These are phyloP conservation scores for Combretum micranthum DNA, from an alignment of 345 rosid species.

Conservation along the genomic window DNA sequence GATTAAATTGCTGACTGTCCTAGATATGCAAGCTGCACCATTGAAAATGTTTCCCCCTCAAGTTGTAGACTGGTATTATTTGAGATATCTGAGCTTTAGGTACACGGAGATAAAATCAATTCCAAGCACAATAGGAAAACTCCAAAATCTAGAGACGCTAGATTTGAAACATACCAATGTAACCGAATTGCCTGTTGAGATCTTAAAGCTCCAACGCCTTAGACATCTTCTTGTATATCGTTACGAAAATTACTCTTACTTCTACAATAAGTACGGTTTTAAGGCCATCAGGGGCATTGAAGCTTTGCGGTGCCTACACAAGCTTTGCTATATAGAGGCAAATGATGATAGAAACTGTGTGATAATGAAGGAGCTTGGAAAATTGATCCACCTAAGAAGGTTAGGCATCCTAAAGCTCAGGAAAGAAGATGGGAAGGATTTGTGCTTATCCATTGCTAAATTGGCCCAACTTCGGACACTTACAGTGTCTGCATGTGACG, in stretches of 20 bases:
- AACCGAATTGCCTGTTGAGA: conserved; percentile 31
- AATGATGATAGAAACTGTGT: conserved; percentile 2
- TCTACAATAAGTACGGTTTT: conserved; percentile 22
- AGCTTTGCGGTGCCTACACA: conserved; percentile 26
- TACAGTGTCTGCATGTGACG: conserved; percentile 20
- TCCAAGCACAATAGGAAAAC: conserved; percentile 31
- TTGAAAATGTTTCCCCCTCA: conserved; percentile 25
- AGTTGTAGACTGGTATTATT: conserved; percentile 14
- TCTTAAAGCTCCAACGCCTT: conserved; percentile 27
- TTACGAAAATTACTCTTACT: conserved; percentile 21
- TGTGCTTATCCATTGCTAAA: conserved; percentile 24
- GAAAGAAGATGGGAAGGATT: conserved; percentile 22
- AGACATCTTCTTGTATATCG: conserved; percentile 31
- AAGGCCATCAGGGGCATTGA: conserved; percentile 23
- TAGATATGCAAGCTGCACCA: conserved; percentile 31
- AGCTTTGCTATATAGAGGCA: conserved; percentile 30
- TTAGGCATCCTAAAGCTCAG: conserved; percentile 28
- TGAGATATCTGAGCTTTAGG: conserved; percentile 33
- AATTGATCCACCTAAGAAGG: no score
- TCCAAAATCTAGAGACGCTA: conserved; percentile 32
- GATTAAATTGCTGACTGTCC: conserved; percentile 24
- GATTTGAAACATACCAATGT: no score
- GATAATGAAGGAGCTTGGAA: conserved; percentile 13
- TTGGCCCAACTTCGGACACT: conserved; percentile 20
- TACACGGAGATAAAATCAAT: conserved; percentile 21